Base-by-base conservation (phyloP, 2,329 filamentous ascomycete species). In the Botryosphaeria agaves region DNA sequence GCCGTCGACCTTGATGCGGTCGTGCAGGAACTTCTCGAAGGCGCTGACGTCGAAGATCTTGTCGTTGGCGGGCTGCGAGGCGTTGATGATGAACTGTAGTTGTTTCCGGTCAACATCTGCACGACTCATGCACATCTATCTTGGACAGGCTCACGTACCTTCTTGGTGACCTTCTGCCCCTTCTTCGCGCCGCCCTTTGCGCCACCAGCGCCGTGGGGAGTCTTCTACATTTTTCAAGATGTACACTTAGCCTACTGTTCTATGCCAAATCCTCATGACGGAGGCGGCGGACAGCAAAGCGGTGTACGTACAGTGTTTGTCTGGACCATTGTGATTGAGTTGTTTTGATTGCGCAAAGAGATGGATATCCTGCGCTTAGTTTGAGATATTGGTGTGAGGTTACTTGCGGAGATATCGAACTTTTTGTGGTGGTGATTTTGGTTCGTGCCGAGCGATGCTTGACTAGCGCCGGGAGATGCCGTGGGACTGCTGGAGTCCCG, bases 1-100 rank as follows among this genome's bases (percentile, higher is more conserved):
- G 68, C 87, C 87, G 49, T 94, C 89, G 51, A 98, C 84, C 82
- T 98, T 98, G 77, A 98, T 92, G 68, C 81, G 84, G 66, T 95
- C 89, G 74, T 94, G 85, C 42, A 98, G 81, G 80, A 98, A 98
- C 76, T 95, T 95, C 70, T 94, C 85, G 62, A 98, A 98, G 48
- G 85, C 85, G 52, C 81, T 76, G 60, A 93, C 76, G 63, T 98
- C 89, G 76, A 98, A 95, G 75, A 98, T 98, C 78, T 95, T 95
- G 75, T 98, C 89, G 69, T 75, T 81, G 49, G 85, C 85, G 53
- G 89, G 89, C 69, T 95, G 87, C 54, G 82, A 85, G 62, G 85
- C 87, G 71, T 98, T 92, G 81, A 98, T 95, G 71, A 92, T 77
- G 77, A 83, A 98, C 87, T 91, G 48, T 32, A 34, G n/a, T n/a